Evolutionary conservation across 2,329 filamentous ascomycete species (phyloP).

Genomic region (Colletotrichum falcatum): DNA sequence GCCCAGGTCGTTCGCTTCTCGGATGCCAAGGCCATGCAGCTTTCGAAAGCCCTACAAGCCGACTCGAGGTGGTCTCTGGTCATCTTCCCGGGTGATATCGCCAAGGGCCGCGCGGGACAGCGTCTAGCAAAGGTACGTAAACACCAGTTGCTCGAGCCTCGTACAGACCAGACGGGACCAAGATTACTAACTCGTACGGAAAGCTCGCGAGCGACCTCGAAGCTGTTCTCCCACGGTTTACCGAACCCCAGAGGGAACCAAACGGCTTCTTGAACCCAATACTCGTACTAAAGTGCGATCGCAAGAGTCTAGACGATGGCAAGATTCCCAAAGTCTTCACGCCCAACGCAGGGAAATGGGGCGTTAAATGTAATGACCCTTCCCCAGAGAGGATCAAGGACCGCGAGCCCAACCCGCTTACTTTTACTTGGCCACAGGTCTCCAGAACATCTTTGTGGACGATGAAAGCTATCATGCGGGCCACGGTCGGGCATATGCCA

Average conservation of each 20-base stretch:
- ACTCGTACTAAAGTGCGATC: conserved; percentile 18
- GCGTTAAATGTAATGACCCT: conserved; percentile 10
- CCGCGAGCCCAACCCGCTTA: neutral
- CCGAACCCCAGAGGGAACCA: accelerated
- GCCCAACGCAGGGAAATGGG: neutral
- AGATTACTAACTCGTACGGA: neutral
- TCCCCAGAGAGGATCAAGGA: too few relatives aligned
- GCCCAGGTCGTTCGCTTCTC: conserved; percentile 70
- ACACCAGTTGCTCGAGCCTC: neutral
- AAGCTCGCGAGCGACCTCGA: conserved; percentile 7
- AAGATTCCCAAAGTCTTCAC: conserved; percentile 19
- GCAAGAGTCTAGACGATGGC: conserved; percentile 8
- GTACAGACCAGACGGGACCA: too few relatives aligned
- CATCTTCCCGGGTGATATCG: conserved; percentile 11
- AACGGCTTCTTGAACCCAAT: neutral
- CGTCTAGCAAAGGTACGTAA: conserved; percentile 3
- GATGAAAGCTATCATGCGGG: conserved; percentile 65
- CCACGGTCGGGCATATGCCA: conserved; percentile 62
- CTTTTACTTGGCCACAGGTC: neutral
- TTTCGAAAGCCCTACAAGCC: conserved; percentile 63
- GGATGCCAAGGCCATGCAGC: conserved; percentile 68
- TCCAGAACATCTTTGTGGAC: conserved; percentile 66
- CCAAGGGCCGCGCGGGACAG: neutral
- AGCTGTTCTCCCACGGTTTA: neutral
- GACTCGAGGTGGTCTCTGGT: conserved; percentile 57